These are phyloP conservation scores for Fragaria ananassa DNA, from an alignment of 306 rosid genomes.

Conservation along the genomic window DNA sequence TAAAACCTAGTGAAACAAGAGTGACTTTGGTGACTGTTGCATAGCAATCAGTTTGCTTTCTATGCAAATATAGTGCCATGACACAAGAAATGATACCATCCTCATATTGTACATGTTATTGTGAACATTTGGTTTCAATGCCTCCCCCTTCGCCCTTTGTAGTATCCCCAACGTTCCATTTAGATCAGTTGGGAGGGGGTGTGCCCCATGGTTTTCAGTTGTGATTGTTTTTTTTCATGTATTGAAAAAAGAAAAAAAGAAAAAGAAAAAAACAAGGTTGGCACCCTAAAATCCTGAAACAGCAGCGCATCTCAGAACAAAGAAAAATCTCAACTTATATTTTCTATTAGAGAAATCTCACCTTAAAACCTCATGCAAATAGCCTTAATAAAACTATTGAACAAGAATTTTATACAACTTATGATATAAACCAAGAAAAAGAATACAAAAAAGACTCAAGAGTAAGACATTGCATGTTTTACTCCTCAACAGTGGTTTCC, in stretches of 20 bases:
- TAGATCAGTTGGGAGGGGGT: no score
- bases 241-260: no score
- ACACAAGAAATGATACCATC: not conserved
- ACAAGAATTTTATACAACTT: conserved; percentile 6
- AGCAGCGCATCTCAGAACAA: not conserved
- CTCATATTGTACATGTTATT: not conserved
- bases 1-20: not conserved
- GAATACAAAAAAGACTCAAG: not conserved
- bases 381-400: not conserved
- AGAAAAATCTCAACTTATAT: not conserved
- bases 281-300: not conserved
- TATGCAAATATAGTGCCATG: not conserved
- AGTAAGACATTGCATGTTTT: not conserved
- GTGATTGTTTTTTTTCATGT: no score
- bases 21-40: not conserved
- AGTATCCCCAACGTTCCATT: no score
- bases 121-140: not conserved
- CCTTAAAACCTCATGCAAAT: not conserved
- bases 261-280: no score
- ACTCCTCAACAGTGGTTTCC: not conserved
- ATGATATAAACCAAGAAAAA: not conserved
- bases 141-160: no score
- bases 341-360: not conserved
- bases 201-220: no score
- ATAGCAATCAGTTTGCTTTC: not conserved